These are phyloP conservation scores for Pseudofabraea citricarpa DNA, from an alignment of 2,329 filamentous ascomycete species.

Conservation along the genomic window DNA sequence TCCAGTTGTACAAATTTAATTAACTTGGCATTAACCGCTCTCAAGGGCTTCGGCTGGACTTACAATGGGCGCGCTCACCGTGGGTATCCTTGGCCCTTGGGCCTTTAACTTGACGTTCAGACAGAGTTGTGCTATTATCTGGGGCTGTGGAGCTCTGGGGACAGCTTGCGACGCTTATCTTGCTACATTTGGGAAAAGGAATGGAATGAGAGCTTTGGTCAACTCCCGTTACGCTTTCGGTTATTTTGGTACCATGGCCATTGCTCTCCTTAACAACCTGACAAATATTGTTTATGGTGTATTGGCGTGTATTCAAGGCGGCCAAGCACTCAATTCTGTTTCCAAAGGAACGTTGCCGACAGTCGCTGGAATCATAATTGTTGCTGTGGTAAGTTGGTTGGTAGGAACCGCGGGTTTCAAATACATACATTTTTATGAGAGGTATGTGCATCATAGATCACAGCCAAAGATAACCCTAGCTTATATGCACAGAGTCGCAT, in stretches of 20 bases:
- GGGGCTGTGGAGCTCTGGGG: background rate
- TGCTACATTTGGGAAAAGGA: conserved; percentile 1
- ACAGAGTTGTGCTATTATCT: background rate
- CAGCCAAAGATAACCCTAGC: background rate
- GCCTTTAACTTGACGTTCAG: conserved; percentile 5
- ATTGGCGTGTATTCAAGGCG: background rate
- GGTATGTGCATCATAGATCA: background rate
- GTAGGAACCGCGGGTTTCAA: background rate
- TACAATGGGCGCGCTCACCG: background rate
- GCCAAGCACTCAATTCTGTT: background rate
- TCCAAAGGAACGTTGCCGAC: background rate
- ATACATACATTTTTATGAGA: conserved; percentile 1
- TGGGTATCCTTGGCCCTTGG: conserved; percentile 3
- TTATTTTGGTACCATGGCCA: conserved; percentile 1
- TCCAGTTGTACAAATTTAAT: background rate
- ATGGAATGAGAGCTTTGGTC: conserved; percentile 2
- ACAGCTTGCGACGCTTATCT: conserved; percentile 1
- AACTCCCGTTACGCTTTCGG: conserved; percentile 1
- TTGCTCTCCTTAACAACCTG: conserved; percentile 1
- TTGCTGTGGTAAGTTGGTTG: conserved; percentile 1
- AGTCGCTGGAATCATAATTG: conserved; percentile 1
- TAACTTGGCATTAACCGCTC: background rate
- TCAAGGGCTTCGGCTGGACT: conserved; percentile 1
- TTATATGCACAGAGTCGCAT: conserved; percentile 1
- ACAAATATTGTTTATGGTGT: background rate